Conservation (phyloP, 2,329 filamentous ascomycete genomes). For the Ascochyta rabiei region DNA sequence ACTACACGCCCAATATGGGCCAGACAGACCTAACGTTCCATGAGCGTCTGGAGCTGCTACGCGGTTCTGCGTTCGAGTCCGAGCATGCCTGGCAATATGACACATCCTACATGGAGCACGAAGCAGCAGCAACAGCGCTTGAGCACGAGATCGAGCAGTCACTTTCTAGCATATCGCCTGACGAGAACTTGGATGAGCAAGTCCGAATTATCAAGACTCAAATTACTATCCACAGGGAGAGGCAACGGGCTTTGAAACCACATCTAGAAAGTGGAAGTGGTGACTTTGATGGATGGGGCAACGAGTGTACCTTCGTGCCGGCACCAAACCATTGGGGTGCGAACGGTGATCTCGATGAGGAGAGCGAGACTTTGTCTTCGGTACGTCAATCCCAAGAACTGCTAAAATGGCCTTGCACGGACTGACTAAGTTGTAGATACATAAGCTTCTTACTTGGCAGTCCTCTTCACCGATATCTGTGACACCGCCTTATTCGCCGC, state of each 20-base stretch:
- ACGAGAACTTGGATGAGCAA: slow-evolving; percentile 46
- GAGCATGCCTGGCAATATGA: slow-evolving; percentile 49
- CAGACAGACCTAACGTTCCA: slow-evolving; percentile 31
- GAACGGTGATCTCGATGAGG: slow-evolving; percentile 46
- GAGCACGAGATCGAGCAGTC: slow-evolving; percentile 43
- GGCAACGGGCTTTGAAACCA: slow-evolving; percentile 42
- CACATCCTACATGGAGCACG: slow-evolving; percentile 44
- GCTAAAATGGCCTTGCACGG: background rate
- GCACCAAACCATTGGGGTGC: slow-evolving; percentile 48
- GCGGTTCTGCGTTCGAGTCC: slow-evolving; percentile 46
- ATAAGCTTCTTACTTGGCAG: slow-evolving; percentile 47
- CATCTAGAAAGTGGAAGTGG: slow-evolving; percentile 47
- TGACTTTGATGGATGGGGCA: slow-evolving; percentile 43
- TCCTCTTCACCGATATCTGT: slow-evolving; percentile 41
- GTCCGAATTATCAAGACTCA: slow-evolving; percentile 43
- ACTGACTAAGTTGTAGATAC: slow-evolving; percentile 33
- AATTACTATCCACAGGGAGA: slow-evolving; percentile 44
- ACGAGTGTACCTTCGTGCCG: slow-evolving; percentile 45
- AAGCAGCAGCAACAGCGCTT: slow-evolving; percentile 41
- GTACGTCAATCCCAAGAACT: slow-evolving; percentile 24
- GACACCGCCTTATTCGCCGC: slow-evolving; percentile 26
- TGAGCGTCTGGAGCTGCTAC: slow-evolving; percentile 42
- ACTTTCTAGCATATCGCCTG: slow-evolving; percentile 42
- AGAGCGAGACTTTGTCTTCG: slow-evolving; percentile 45
- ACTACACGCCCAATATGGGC: slow-evolving; percentile 31